A percentile compares a stretch with the other conserved stretches of the same genome.
These are phyloP conservation scores for Coemansia sp. DNA, from an alignment of 192 early-diverging fungal genomes.

Conservation along the genomic window DNA sequence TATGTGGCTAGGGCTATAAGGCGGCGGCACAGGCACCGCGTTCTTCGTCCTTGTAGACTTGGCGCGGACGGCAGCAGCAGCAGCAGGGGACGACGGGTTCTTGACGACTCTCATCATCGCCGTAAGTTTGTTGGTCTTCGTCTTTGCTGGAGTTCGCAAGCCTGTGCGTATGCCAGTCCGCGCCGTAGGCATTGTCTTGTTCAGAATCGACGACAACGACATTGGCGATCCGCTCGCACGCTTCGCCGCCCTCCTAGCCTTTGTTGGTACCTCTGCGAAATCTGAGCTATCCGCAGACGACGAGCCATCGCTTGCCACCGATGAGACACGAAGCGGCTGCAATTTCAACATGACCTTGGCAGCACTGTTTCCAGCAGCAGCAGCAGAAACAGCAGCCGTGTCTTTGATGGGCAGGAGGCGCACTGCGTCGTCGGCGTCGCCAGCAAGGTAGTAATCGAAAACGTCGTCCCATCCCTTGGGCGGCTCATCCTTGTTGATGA, in stretches of 20 bases:
- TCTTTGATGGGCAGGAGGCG: conserved; percentile 23
- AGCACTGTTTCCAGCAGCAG: not conserved
- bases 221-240: not conserved
- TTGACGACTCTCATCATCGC: conserved; percentile 50
- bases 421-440: conserved; percentile 45
- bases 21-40: not conserved
- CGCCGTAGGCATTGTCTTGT: not conserved
- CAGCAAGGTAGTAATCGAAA: conserved; percentile 54
- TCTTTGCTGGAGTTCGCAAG: not conserved
- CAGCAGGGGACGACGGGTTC: not conserved
- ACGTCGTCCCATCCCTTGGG: conserved; percentile 52
- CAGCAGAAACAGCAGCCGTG: too few relatives aligned
- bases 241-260: not conserved
- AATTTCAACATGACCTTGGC: not conserved
- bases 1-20: conserved; percentile 1
- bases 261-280: not conserved
- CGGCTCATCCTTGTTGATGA: conserved; percentile 52
- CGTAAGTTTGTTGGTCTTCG: conserved; percentile 26
- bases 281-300: not conserved
- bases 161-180: not conserved
- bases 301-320: not conserved
- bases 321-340: not conserved
- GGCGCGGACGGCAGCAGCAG: not conserved
- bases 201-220: conserved; percentile 7
- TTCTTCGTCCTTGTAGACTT: not conserved